Evolutionary conservation across 2,329 filamentous ascomycete genomes (phyloP), one percentile per base, ranked within the genome.

Genomic region (Fusarium sp.): DNA sequence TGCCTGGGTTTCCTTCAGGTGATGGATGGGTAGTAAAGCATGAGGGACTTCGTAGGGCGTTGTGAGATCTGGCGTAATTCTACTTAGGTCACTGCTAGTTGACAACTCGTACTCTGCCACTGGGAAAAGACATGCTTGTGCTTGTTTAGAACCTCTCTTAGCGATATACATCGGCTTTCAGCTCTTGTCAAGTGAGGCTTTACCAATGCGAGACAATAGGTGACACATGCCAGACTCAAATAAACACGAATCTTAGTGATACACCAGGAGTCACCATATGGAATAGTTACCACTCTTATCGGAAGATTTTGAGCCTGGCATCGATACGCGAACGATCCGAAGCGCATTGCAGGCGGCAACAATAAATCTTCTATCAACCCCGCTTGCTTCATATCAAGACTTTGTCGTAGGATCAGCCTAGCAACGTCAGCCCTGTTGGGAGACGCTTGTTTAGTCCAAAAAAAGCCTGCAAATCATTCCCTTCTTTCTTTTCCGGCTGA

Each of bases 1-100:
- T 79, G 3, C 81, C 82, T 6, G 81, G 81, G 1, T 83, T 83
- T n/a, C 82, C 81, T 1, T 74, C 78, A 11, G 76, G 80, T 30
- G 78, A 77, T 4, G 79, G 64, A 6, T 83, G 81, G 81, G 68
- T 76, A 12, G 79, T 83, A 6, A 79, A 76, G 39, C 74, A 82
- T 12, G 81, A 83, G 54, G 80, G 80, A 1, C 68, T 83, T 26
- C 62, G 76, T 4, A 81, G 81, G 51, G 79, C 80, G 57, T 78
- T 78, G 38, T 85, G 30, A 60, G 24, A n/a, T 11, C 11, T 10
- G 18, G 16, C 5, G 12, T 24, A 13, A 22, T 13, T n/a, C 15
- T 31, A 10, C 2, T 42, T 31, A 8, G 22, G 22, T n/a, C 5
- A n/a, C 14, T 2, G 18, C 22, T 10, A 28, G 24, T 16, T 9